phyloP scores from a whole-genome alignment of 164 flowering plant genomes.

The Magnolia sinica region DNA sequence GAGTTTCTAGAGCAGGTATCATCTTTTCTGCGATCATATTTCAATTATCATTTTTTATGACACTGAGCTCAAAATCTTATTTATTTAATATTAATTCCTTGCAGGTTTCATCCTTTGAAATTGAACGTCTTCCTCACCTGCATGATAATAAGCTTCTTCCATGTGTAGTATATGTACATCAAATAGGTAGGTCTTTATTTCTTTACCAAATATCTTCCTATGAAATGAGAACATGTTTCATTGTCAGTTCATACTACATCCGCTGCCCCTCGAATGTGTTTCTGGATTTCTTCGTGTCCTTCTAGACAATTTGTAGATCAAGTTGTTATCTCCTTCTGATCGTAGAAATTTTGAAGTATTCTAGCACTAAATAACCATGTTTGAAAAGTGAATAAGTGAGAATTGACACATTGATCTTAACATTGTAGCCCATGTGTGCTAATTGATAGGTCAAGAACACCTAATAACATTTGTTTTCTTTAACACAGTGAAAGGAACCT shows the following conservation, averaged over 20 bases:
- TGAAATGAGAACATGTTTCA: neutral
- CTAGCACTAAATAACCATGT: neutral
- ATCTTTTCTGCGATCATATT: neutral
- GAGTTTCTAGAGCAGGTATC: conserved; percentile 80
- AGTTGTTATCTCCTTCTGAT: neutral
- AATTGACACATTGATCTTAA: neutral
- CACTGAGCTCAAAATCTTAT: no score
- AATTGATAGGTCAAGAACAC: neutral
- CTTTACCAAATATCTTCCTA: neutral
- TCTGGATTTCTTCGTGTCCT: no score
- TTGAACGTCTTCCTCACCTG: conserved; percentile 56
- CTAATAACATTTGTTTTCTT: neutral
- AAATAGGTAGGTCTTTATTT: conserved; percentile 59
- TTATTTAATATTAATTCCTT: conserved; percentile 9
- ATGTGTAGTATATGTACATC: conserved; percentile 71
- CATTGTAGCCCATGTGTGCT: neutral
- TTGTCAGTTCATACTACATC: no score
- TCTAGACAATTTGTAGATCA: no score
- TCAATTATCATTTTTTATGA: neutral
- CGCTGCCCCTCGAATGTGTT: no score
- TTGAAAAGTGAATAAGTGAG: neutral
- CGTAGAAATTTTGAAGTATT: neutral
- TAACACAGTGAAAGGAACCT: neutral
- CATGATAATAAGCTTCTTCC: conserved; percentile 45
- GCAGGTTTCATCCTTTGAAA: conserved; percentile 81